Evolutionary conservation across 2,329 filamentous ascomycete species (phyloP).

Genomic region (Clonostachys chloroleuca): DNA sequence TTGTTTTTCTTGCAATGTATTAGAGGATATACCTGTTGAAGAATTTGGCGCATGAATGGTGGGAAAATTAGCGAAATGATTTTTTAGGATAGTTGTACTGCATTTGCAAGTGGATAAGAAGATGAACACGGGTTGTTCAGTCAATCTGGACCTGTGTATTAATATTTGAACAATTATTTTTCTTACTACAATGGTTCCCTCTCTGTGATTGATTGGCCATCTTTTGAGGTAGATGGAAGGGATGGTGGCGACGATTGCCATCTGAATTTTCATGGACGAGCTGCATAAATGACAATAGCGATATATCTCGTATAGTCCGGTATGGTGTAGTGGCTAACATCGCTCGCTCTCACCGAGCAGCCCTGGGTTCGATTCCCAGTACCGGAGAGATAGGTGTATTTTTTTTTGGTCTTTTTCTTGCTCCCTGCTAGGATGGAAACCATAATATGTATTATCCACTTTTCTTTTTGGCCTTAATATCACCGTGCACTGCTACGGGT

Average conservation of each 20-base stretch:
- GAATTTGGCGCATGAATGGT: no score
- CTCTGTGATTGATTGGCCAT: no score
- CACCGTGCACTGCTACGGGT: neutral
- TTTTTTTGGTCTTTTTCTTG: neutral
- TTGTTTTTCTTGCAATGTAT: no score
- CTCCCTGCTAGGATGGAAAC: neutral
- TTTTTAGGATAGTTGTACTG: no score
- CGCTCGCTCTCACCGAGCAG: slow-evolving; percentile 21
- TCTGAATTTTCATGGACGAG: neutral
- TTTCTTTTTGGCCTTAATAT: neutral
- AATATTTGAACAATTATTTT: no score
- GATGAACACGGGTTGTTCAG: no score
- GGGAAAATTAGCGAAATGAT: no score
- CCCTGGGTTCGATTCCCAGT: slow-evolving; percentile 13
- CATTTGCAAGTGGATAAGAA: no score
- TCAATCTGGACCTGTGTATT: no score
- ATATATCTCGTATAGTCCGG: slow-evolving; percentile 9
- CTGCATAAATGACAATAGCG: neutral
- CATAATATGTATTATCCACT: neutral
- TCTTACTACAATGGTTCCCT: no score
- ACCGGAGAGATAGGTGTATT: slow-evolving; percentile 6
- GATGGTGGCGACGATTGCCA: neutral
- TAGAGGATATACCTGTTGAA: no score
- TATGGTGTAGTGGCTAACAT: slow-evolving; percentile 27
- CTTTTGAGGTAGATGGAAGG: no score